These are phyloP conservation scores for Starmerella geochares DNA, from an alignment of 805 yeast genomes.

Conservation along the genomic window DNA sequence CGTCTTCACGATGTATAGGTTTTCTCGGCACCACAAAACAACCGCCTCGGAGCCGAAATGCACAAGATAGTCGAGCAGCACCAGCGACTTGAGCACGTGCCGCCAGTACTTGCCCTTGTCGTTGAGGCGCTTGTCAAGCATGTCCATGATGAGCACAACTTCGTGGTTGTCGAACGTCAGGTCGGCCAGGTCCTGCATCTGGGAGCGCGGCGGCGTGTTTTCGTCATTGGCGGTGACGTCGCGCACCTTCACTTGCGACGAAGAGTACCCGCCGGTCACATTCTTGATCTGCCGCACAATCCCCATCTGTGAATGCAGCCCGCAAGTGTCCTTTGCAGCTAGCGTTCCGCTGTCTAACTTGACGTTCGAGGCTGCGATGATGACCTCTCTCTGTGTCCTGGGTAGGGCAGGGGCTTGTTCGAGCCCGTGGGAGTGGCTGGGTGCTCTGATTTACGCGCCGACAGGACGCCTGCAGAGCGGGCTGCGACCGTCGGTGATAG, in stretches of 20 bases:
- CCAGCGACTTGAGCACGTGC: slow-evolving; percentile 83
- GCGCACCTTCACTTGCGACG: slow-evolving; percentile 77
- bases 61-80: slow-evolving; percentile 79
- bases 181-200: slow-evolving; percentile 74
- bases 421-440: slow-evolving; percentile 7
- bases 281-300: slow-evolving; percentile 78
- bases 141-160: slow-evolving; percentile 83
- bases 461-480: not conserved
- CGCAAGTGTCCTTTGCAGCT: not conserved
- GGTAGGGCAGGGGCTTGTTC: not conserved
- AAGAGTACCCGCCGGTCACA: slow-evolving; percentile 78
- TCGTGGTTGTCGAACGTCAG: slow-evolving; percentile 62
- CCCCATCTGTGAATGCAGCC: slow-evolving; percentile 42
- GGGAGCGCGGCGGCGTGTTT: slow-evolving; percentile 67
- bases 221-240: slow-evolving; percentile 83
- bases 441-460: not conserved
- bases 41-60: slow-evolving; percentile 80
- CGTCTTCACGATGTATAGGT: slow-evolving; percentile 77
- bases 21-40: slow-evolving; percentile 85
- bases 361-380: not conserved
- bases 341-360: not conserved
- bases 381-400: slow-evolving; percentile 2
- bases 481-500: too few relatives aligned
- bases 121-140: slow-evolving; percentile 80
- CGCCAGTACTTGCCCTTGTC: slow-evolving; percentile 97